Conservation (phyloP, 805 yeast genomes). For the Metschnikowia chrysomelidarum region DNA sequence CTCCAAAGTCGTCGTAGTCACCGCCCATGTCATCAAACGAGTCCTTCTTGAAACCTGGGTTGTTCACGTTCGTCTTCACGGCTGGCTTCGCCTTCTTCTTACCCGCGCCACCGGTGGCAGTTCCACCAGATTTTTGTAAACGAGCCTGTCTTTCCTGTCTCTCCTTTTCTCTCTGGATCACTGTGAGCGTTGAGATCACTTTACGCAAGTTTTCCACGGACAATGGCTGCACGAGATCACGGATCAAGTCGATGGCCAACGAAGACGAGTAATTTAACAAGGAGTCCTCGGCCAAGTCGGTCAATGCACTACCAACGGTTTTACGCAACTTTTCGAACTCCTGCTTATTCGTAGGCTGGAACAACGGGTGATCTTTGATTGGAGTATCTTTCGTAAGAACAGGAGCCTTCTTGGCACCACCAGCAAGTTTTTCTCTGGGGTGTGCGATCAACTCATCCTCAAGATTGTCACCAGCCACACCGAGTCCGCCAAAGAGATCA, state of each 20-base stretch:
- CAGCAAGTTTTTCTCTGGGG: conserved; percentile 50
- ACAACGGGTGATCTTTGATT: conserved; percentile 71
- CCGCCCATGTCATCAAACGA: conserved; percentile 48
- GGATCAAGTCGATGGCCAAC: conserved; percentile 78
- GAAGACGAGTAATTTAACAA: conserved; percentile 66
- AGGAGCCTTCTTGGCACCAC: conserved; percentile 27
- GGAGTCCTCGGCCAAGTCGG: conserved; percentile 59
- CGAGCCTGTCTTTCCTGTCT: conserved; percentile 88
- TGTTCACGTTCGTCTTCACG: conserved; percentile 57
- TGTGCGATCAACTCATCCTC: conserved; percentile 44
- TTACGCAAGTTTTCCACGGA: conserved; percentile 79
- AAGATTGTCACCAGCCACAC: conserved; percentile 42
- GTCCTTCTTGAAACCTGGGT: conserved; percentile 59
- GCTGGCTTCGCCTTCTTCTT: conserved; percentile 88
- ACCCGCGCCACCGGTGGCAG: conserved; percentile 90
- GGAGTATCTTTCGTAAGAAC: conserved; percentile 57
- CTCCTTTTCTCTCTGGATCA: conserved; percentile 79
- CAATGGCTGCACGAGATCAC: conserved; percentile 83
- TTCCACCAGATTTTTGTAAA: conserved; percentile 76
- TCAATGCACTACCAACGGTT: conserved; percentile 60
- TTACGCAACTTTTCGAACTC: conserved; percentile 76
- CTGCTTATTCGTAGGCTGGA: conserved; percentile 74
- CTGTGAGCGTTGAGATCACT: conserved; percentile 80
- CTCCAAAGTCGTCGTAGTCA: conserved; percentile 62
- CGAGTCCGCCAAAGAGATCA: conserved; percentile 77